Percentiles rank a stretch among this genome's conserved stretches.
Conservation (phyloP, 2,329 filamentous ascomycete genomes). For the Arthrobotrys conoides region DNA sequence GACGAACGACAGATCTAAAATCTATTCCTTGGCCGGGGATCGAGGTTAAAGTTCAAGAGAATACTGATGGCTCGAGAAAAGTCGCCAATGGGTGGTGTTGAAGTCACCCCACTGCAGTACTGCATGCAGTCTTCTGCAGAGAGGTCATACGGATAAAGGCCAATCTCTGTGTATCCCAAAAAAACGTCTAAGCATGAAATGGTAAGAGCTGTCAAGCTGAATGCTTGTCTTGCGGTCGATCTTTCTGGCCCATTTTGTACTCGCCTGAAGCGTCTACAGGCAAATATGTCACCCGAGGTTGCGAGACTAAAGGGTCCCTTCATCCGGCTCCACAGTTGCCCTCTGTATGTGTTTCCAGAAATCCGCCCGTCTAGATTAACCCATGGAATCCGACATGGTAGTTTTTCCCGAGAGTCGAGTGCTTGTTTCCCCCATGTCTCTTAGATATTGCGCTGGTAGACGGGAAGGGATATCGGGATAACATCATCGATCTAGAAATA, state of each 20-base stretch:
- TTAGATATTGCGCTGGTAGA: constrained; percentile 36
- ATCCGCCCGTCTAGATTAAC: constrained; percentile 33
- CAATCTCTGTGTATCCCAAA: constrained; percentile 42
- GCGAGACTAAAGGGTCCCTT: constrained; percentile 47
- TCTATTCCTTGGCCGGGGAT: constrained; percentile 17
- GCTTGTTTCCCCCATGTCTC: constrained; percentile 19
- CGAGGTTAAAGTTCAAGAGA: constrained; percentile 2
- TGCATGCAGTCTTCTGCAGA: constrained; percentile 60
- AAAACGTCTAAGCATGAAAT: constrained; percentile 25
- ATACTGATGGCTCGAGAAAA: constrained; percentile 5
- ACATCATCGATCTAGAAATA: constrained; percentile 41
- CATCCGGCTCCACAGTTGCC: constrained; percentile 39
- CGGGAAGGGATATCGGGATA: constrained; percentile 36
- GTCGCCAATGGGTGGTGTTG: constrained; percentile 52
- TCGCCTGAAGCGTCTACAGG: constrained; percentile 49
- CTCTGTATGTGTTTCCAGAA: constrained; percentile 43
- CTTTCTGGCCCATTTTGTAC: constrained; percentile 22
- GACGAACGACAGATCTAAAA: constrained; percentile 29
- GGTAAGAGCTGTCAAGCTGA: constrained; percentile 50
- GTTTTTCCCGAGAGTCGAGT: constrained; percentile 20
- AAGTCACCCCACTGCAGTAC: constrained; percentile 58
- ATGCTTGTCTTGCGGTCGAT: constrained; percentile 39
- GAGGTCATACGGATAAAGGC: constrained; percentile 56
- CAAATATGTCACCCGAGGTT: constrained; percentile 51
- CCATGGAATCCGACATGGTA: constrained; percentile 3